A percentile compares a stretch with the other conserved stretches of the same genome.
These are phyloP conservation scores for Neurospora sp. DNA, from an alignment of 495 filamentous ascomycete genomes.

Conservation along the genomic window DNA sequence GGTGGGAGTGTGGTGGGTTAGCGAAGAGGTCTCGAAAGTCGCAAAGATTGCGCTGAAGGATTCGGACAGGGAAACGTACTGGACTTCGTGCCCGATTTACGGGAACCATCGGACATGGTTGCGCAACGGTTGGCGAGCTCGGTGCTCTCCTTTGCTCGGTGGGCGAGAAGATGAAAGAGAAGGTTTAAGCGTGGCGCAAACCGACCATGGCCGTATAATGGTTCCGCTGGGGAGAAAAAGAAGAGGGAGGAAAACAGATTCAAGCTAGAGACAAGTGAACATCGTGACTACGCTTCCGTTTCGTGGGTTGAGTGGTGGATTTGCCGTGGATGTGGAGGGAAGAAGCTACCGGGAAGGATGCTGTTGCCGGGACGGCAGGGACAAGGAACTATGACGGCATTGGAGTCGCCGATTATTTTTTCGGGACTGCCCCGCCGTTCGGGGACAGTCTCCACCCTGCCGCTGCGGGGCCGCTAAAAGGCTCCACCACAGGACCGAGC, in stretches of 20 bases:
- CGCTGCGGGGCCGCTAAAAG: not conserved
- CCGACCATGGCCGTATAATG: not conserved
- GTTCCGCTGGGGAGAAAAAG: not conserved
- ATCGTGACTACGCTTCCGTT: not conserved
- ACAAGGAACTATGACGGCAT: not conserved
- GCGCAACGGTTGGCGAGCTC: slow-evolving; percentile 1
- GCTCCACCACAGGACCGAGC: not conserved
- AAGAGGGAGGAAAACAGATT: not conserved
- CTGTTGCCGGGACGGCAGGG: not conserved
- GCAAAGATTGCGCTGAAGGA: not conserved
- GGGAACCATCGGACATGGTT: slow-evolving; percentile 28
- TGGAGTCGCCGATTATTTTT: not conserved
- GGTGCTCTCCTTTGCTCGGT: not conserved
- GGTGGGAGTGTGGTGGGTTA: not conserved
- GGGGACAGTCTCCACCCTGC: not conserved
- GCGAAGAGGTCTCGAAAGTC: not conserved
- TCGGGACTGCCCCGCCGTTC: not conserved
- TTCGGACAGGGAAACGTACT: slow-evolving; percentile 10
- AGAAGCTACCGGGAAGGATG: not conserved
- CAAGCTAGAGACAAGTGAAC: not conserved
- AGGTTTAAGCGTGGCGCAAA: not conserved
- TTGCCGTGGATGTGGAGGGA: not conserved
- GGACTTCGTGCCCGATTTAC: slow-evolving; percentile 22
- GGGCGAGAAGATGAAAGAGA: not conserved
- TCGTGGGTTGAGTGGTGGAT: not conserved